A percentile compares a stretch with the other conserved stretches of the same genome.
phyloP scores from a whole-genome alignment of 345 rosid species.

The Citrus mangshanensis region DNA sequence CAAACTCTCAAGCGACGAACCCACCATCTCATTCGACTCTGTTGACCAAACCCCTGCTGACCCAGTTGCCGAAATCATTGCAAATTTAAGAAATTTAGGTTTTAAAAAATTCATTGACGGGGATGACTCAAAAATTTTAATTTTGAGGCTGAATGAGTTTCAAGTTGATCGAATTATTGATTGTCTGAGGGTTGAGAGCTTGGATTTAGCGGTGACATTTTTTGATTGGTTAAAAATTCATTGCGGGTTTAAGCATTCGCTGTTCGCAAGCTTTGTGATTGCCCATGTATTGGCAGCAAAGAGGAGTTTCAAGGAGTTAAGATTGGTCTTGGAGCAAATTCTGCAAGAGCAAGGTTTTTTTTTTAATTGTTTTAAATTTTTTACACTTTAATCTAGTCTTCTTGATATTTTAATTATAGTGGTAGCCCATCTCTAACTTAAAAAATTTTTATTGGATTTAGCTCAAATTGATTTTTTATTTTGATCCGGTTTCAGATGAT shows the following conservation, averaged over 20 bases:
- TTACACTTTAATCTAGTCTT: not conserved
- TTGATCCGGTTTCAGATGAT: not conserved
- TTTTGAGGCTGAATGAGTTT: constrained; percentile 33
- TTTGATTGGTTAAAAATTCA: constrained; percentile 47
- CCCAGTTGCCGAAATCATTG: constrained; percentile 40
- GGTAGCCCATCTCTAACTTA: not conserved
- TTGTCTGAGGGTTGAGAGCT: constrained; percentile 36
- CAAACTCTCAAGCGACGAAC: constrained; percentile 24
- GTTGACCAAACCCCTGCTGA: constrained; percentile 11
- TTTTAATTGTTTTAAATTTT: not conserved
- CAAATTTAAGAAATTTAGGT: constrained; percentile 43
- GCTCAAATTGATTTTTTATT: not conserved
- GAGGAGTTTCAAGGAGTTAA: constrained; percentile 52
- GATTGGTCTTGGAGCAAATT: constrained; percentile 42
- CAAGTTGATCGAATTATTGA: constrained; percentile 50
- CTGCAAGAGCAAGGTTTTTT: constrained; percentile 56
- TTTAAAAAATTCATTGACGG: constrained; percentile 40
- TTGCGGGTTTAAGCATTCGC: constrained; percentile 57
- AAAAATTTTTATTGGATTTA: not conserved
- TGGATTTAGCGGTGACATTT: constrained; percentile 51
- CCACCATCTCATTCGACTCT: not conserved
- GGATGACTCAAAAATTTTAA: constrained; percentile 27
- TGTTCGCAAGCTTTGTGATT: constrained; percentile 41
- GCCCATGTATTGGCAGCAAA: constrained; percentile 52
- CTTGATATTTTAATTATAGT: not conserved